phyloP scores from a whole-genome alignment of 768 basidiomycete species.

The Melanogaster broomeanus region DNA sequence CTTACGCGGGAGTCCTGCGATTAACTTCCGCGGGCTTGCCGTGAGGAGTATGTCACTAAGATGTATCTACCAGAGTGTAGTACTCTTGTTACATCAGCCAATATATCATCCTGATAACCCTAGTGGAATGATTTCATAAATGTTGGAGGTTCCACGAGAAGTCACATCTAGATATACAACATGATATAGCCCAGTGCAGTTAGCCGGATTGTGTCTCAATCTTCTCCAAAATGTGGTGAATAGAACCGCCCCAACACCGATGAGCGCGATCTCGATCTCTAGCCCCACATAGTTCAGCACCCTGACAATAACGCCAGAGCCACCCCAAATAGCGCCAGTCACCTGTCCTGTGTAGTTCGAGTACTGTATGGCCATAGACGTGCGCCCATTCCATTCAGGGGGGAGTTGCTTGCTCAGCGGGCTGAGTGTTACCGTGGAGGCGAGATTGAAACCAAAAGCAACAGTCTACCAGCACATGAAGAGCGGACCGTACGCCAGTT shows the following conservation, averaged over 20 bases:
- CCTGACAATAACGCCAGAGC: conserved; percentile 52
- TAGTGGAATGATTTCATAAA: too few species aligned
- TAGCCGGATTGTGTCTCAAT: conserved; percentile 67
- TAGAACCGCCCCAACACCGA: conserved; percentile 57
- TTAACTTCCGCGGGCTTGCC: too few species aligned
- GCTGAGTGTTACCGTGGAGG: conserved; percentile 69
- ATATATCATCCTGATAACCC: too few species aligned
- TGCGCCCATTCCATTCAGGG: conserved; percentile 55
- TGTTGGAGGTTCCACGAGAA: background rate
- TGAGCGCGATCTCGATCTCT: conserved; percentile 60
- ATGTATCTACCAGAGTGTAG: too few species aligned
- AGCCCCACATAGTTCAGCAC: conserved; percentile 62
- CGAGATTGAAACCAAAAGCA: conserved; percentile 72
- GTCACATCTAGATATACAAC: background rate
- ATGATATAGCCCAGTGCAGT: background rate
- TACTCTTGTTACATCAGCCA: too few species aligned
- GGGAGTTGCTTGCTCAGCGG: conserved; percentile 71
- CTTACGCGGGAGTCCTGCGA: too few species aligned
- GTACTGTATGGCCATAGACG: conserved; percentile 63
- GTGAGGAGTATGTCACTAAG: too few species aligned
- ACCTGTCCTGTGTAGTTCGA: conserved; percentile 69
- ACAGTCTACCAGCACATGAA: conserved; percentile 48
- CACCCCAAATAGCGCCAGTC: conserved; percentile 69
- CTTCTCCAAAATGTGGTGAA: conserved; percentile 57
- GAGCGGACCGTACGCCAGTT: conserved; percentile 48